phyloP scores from a whole-genome alignment of 345 rosid genomes.

The Gossypium australe region DNA sequence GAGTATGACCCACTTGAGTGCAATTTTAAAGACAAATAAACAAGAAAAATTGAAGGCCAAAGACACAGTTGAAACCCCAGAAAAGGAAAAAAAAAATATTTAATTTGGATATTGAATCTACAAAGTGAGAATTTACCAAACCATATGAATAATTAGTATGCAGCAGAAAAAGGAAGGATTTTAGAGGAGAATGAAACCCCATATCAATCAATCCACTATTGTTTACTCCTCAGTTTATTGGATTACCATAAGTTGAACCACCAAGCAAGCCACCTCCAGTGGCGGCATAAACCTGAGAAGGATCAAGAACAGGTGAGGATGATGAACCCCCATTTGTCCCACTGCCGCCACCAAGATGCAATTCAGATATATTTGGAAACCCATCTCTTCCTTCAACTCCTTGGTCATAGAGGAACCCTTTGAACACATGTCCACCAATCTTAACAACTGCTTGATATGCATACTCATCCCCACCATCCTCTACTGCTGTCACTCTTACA shows the following conservation, averaged over 20 bases:
- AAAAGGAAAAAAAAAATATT: slow-evolving; percentile 5
- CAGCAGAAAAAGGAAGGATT: not conserved
- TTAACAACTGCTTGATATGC: slow-evolving; percentile 89
- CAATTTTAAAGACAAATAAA: slow-evolving; percentile 15
- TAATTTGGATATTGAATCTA: slow-evolving; percentile 16
- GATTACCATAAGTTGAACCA: slow-evolving; percentile 61
- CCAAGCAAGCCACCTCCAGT: slow-evolving; percentile 55
- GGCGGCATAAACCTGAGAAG: slow-evolving; percentile 52
- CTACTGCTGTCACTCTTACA: slow-evolving; percentile 85
- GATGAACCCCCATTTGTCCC: slow-evolving; percentile 46
- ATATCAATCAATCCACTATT: not conserved
- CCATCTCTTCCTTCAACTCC: slow-evolving; percentile 67
- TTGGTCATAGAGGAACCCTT: slow-evolving; percentile 86
- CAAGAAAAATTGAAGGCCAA: slow-evolving; percentile 14
- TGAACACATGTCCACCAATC: slow-evolving; percentile 85
- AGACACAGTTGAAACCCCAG: slow-evolving; percentile 14
- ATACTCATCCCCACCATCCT: slow-evolving; percentile 82
- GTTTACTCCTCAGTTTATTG: slow-evolving; percentile 30
- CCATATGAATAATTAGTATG: slow-evolving; percentile 31
- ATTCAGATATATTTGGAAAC: slow-evolving; percentile 71
- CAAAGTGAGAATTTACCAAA: slow-evolving; percentile 21
- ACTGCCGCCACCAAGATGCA: slow-evolving; percentile 68
- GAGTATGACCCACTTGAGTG: slow-evolving; percentile 10
- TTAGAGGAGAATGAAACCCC: not conserved
- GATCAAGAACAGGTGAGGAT: slow-evolving; percentile 51